phyloP scores from a whole-genome alignment of 2,329 filamentous ascomycete genomes.

The Amphichorda felina region DNA sequence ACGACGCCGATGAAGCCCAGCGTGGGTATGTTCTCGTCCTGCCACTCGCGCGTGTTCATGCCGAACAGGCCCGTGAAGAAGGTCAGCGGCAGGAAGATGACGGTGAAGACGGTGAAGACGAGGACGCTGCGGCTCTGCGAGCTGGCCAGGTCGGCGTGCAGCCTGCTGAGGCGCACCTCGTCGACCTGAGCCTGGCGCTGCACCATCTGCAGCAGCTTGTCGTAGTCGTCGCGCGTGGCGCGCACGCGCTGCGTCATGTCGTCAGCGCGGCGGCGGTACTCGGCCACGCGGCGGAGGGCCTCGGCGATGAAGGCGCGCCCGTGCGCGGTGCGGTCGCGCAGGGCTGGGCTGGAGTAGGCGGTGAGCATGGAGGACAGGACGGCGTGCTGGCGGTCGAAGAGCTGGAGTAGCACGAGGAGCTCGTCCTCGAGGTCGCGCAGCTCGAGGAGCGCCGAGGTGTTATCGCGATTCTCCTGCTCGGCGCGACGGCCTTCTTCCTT shows the following conservation, averaged over 20 bases:
- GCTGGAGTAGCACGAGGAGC: slow-evolving; percentile 39
- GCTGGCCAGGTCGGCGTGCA: slow-evolving; percentile 51
- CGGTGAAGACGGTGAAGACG: slow-evolving; percentile 53
- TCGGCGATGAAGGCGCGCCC: slow-evolving; percentile 40
- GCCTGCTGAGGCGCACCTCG: slow-evolving; percentile 49
- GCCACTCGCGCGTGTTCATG: slow-evolving; percentile 54
- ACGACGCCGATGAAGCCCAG: slow-evolving; percentile 34
- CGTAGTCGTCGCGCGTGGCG: slow-evolving; percentile 47
- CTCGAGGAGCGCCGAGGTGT: slow-evolving; percentile 50
- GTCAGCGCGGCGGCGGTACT: slow-evolving; percentile 39
- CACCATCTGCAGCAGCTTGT: slow-evolving; percentile 55
- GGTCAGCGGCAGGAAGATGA: slow-evolving; percentile 51
- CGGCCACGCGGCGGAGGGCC: slow-evolving; percentile 37
- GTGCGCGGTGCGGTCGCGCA: slow-evolving; percentile 27
- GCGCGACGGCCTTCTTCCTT: slow-evolving; percentile 28
- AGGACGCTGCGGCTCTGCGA: slow-evolving; percentile 51
- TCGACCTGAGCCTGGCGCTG: slow-evolving; percentile 56
- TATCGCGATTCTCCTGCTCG: slow-evolving; percentile 47
- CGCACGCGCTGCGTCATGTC: slow-evolving; percentile 50
- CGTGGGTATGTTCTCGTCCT: slow-evolving; percentile 27
- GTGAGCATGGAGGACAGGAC: slow-evolving; percentile 35
- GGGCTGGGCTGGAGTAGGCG: slow-evolving; percentile 27
- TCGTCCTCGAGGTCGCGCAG: slow-evolving; percentile 55
- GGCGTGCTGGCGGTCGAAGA: slow-evolving; percentile 45
- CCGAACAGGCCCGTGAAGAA: slow-evolving; percentile 56